Percentiles rank a stretch among this genome's conserved stretches.
phyloP scores from a whole-genome alignment of 139 green algal species.

The Chlorella sorokiniana region DNA sequence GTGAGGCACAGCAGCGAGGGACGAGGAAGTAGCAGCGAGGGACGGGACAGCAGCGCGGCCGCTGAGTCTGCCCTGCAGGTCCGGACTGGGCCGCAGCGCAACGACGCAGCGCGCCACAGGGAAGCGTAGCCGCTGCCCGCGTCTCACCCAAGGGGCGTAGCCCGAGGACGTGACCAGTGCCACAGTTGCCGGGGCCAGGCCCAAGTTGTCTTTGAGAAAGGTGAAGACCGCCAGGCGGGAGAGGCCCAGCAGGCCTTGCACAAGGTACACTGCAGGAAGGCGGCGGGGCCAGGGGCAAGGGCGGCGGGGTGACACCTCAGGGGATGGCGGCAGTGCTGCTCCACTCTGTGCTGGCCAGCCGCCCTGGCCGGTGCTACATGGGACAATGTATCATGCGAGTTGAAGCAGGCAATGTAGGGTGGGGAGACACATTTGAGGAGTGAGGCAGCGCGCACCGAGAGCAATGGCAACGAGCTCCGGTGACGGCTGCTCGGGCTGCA shows the following conservation, averaged over 20 bases:
- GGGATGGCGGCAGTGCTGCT: too few relatives aligned
- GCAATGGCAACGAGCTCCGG: constrained; percentile 33
- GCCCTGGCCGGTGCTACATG: too few relatives aligned
- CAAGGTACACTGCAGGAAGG: constrained; percentile 89
- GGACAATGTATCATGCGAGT: neutral
- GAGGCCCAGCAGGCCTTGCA: constrained; percentile 94
- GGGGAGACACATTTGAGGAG: neutral
- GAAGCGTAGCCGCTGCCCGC: too few relatives aligned
- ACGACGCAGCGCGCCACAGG: too few relatives aligned
- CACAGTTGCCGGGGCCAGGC: constrained; percentile 84
- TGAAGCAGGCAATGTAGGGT: neutral
- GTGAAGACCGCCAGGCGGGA: constrained; percentile 85
- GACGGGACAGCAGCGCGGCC: neutral
- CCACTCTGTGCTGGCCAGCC: too few relatives aligned
- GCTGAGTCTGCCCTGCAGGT: neutral
- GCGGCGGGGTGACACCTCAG: neutral
- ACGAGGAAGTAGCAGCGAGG: neutral
- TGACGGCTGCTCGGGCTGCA: neutral
- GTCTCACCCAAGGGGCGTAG: constrained; percentile 29
- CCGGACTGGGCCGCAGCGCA: too few relatives aligned
- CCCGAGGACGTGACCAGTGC: constrained; percentile 22
- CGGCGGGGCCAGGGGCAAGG: neutral
- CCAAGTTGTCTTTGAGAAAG: constrained; percentile 93
- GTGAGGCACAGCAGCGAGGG: too few relatives aligned
- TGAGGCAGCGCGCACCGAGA: neutral